These are phyloP conservation scores for Brassica balearica DNA, from an alignment of 441 rosid species.

Conservation along the genomic window DNA sequence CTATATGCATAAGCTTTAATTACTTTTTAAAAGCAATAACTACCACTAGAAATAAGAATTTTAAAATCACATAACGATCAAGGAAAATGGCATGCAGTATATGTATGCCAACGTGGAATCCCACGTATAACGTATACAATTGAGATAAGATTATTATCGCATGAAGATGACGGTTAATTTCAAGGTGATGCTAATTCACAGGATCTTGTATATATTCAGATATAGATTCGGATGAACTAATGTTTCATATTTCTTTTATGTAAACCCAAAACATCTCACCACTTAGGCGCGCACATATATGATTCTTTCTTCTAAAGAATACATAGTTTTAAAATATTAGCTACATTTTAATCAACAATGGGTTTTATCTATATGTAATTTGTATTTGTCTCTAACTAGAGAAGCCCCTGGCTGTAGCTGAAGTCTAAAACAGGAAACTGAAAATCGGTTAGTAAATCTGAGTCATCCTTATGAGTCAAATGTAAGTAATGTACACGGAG, in stretches of 20 bases:
- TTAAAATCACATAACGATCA: conserved; percentile 3
- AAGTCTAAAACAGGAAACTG: not conserved
- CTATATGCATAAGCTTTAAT: not conserved
- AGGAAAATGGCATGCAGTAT: not conserved
- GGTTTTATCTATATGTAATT: not conserved
- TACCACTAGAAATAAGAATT: not conserved
- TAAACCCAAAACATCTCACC: not conserved
- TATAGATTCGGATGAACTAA: too few relatives aligned
- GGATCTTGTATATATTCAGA: too few relatives aligned
- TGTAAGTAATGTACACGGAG: not conserved
- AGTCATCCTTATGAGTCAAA: not conserved
- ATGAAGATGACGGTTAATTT: not conserved
- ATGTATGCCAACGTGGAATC: not conserved
- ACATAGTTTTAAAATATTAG: not conserved
- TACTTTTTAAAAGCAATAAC: not conserved
- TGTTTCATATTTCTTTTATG: not conserved
- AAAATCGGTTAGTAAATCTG: not conserved
- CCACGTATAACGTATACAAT: not conserved
- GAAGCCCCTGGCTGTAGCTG: not conserved
- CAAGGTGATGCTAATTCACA: conserved; percentile 9
- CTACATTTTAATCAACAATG: not conserved
- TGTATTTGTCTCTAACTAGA: conserved; percentile 15
- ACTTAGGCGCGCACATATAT: not conserved
- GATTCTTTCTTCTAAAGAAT: not conserved
- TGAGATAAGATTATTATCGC: not conserved